These are phyloP conservation scores for Iris macrosiphon DNA, from an alignment of 106 monocot genomes.

Conservation along the genomic window DNA sequence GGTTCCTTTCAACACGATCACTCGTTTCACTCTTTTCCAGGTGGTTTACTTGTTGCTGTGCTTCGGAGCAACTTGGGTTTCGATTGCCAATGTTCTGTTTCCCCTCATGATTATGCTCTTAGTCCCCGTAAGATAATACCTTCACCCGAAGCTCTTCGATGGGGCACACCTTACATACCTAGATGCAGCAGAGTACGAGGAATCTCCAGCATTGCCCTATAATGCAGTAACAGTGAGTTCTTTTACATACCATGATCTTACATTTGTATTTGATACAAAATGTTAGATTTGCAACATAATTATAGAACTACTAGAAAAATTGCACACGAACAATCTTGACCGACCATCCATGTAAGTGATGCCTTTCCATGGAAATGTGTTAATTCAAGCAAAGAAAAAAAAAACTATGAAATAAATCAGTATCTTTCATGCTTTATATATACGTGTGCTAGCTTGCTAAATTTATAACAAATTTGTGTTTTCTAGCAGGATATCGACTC, in stretches of 20 bases:
- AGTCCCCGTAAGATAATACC: constrained; percentile 69
- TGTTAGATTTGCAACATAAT: too few species aligned
- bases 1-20: constrained; percentile 73
- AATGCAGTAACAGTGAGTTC: constrained; percentile 29
- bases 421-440: too few species aligned
- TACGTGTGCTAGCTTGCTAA: too few species aligned
- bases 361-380: too few species aligned
- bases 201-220: constrained; percentile 55
- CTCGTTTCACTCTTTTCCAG: constrained; percentile 70
- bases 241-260: background rate
- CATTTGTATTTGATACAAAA: too few species aligned
- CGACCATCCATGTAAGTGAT: too few species aligned
- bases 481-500: constrained; percentile 34
- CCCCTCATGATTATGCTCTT: constrained; percentile 89
- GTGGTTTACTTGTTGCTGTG: constrained; percentile 52
- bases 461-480: background rate
- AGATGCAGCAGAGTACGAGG: constrained; percentile 84
- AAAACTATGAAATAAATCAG: too few species aligned
- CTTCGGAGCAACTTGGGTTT: constrained; percentile 83
- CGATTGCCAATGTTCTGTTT: constrained; percentile 71
- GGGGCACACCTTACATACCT: constrained; percentile 69
- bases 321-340: too few species aligned
- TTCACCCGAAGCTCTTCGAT: constrained; percentile 77
- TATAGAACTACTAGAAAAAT: too few species aligned
- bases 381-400: too few species aligned